phyloP scores from a whole-genome alignment of 768 basidiomycete species.

The Rubroboletus pulcherrimus region DNA sequence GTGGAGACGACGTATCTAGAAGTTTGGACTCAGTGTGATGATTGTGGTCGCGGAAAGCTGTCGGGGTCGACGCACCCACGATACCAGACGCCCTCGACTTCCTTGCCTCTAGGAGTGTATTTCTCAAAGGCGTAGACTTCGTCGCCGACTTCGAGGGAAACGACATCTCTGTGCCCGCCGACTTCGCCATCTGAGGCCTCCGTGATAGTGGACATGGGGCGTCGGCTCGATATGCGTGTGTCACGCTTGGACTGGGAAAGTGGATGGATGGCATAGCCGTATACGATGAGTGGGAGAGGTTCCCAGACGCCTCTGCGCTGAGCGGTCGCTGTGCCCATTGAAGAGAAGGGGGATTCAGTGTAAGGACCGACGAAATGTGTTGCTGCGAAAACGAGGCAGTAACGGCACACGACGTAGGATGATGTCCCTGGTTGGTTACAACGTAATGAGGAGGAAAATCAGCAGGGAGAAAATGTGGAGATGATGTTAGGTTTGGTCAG shows the following conservation, averaged over 20 bases:
- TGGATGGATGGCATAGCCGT: constrained; percentile 88
- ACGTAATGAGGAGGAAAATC: not conserved
- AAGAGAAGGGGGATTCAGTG: no score
- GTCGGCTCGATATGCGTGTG: constrained; percentile 52
- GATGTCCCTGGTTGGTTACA: not conserved
- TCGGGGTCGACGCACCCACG: constrained; percentile 66
- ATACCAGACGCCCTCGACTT: constrained; percentile 84
- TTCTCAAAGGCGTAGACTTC: constrained; percentile 97
- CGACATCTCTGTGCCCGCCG: constrained; percentile 66
- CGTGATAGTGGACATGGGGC: constrained; percentile 41
- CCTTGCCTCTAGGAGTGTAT: constrained; percentile 70
- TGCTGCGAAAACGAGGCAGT: not conserved
- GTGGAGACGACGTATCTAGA: constrained; percentile 83
- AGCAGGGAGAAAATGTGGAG: not conserved
- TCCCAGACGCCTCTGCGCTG: constrained; percentile 53
- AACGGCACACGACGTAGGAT: not conserved
- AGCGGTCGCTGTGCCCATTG: constrained; percentile 20
- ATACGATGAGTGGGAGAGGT: constrained; percentile 71
- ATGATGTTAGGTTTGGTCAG: not conserved
- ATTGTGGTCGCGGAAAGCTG: not conserved
- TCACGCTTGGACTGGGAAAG: constrained; percentile 73
- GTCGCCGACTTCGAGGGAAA: constrained; percentile 89
- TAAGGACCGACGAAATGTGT: not conserved
- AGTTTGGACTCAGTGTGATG: not conserved
- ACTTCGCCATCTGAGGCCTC: constrained; percentile 57